Evolutionary conservation across 257 asterid species (phyloP).

Genomic region (Solanum chmielewskii): DNA sequence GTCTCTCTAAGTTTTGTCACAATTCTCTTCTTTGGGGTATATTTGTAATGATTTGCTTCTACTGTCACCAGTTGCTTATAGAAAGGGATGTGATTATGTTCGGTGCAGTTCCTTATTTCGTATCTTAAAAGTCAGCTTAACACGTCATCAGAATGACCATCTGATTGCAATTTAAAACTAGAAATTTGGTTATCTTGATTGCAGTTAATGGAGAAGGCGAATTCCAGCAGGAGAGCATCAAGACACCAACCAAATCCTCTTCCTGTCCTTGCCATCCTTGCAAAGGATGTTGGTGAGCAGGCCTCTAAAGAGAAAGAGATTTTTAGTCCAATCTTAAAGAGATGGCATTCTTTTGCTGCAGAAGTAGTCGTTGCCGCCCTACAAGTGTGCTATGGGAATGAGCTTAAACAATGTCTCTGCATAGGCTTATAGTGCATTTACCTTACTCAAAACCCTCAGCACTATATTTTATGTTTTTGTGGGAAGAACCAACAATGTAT

Average conservation of each 20-base stretch:
- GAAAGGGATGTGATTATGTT: not conserved
- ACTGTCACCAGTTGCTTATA: not conserved
- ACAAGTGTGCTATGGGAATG: constrained; percentile 85
- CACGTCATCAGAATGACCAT: not conserved
- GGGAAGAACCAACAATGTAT: no score
- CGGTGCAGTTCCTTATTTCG: not conserved
- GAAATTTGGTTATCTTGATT: constrained; percentile 1
- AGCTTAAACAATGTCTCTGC: constrained; percentile 49
- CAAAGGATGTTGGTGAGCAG: constrained; percentile 87
- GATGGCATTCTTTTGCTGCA: constrained; percentile 96
- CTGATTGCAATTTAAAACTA: not conserved
- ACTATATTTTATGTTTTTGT: no score
- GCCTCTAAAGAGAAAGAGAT: constrained; percentile 65
- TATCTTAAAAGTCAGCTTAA: not conserved
- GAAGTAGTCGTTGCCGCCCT: constrained; percentile 97
- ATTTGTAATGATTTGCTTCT: not conserved
- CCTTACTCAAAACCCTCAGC: no score
- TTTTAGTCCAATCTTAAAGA: constrained; percentile 85
- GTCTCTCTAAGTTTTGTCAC: not conserved
- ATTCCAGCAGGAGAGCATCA: constrained; percentile 88
- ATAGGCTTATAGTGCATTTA: no score
- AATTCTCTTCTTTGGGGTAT: not conserved
- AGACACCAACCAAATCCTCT: constrained; percentile 82
- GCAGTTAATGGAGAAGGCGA: constrained; percentile 93
- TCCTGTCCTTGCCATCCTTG: constrained; percentile 87